Evolutionary conservation across 805 yeast species (phyloP).

Genomic region (Candida dajiaensis): DNA sequence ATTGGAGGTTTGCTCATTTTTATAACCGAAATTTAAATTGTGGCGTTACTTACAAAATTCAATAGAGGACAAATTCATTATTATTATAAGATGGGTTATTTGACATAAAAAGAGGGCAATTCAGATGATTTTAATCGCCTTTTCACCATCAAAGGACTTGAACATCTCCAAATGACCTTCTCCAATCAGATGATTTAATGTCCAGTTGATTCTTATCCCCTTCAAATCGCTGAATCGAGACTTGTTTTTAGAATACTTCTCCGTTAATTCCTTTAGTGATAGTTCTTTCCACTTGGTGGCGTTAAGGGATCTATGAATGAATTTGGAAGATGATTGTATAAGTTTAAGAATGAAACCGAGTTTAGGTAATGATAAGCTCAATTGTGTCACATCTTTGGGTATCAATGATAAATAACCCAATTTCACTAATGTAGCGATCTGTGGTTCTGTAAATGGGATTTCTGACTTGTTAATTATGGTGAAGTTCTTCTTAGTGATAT

Average conservation of each 20-base stretch:
- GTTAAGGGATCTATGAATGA: conserved; percentile 36
- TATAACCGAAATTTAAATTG: neutral
- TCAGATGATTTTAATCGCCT: conserved; percentile 1
- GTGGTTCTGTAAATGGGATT: conserved; percentile 13
- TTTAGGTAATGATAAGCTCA: conserved; percentile 41
- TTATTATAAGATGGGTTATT: too few relatives aligned
- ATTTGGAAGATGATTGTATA: conserved; percentile 36
- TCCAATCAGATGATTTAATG: conserved; percentile 45
- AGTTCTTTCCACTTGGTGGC: conserved; percentile 36
- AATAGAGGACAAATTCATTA: too few relatives aligned
- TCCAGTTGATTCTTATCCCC: conserved; percentile 46
- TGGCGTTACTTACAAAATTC: neutral
- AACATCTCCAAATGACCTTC: conserved; percentile 47
- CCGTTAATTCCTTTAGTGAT: conserved; percentile 34
- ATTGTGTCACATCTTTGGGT: conserved; percentile 27
- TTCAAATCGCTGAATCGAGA: conserved; percentile 41
- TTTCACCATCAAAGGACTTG: conserved; percentile 42
- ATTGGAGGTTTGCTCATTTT: too few relatives aligned
- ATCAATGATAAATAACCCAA: conserved; percentile 40
- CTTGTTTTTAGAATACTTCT: conserved; percentile 41
- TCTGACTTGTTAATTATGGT: neutral
- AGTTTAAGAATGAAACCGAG: conserved; percentile 44
- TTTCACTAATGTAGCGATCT: conserved; percentile 29
- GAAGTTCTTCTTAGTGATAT: neutral
- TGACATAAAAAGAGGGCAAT: too few relatives aligned